Conservation (phyloP, 345 rosid genomes). For the Arabidopsis arenosa region DNA sequence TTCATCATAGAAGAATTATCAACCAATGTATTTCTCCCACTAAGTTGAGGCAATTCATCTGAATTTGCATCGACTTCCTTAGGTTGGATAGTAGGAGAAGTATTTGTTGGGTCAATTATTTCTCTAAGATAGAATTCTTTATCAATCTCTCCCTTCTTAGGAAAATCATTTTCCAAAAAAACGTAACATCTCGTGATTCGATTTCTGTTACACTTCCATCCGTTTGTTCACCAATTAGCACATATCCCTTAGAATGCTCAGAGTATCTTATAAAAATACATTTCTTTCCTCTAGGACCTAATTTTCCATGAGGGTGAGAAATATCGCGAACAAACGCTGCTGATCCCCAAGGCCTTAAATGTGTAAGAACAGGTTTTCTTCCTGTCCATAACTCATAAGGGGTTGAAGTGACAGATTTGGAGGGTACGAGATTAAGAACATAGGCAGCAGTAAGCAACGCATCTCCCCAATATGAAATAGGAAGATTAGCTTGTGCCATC, state of each 20-base stretch:
- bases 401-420: not conserved
- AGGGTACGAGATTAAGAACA: not conserved
- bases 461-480: not conserved
- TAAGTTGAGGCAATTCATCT: not conserved
- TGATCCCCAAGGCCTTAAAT: not conserved
- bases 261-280: too few species aligned
- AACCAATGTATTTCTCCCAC: not conserved
- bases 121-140: not conserved
- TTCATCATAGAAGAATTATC: not conserved
- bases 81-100: not conserved
- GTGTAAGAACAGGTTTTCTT: not conserved
- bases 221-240: too few species aligned
- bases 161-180: slow-evolving; percentile 35
- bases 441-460: not conserved
- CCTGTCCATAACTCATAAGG: slow-evolving; percentile 18
- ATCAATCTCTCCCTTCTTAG: not conserved
- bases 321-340: not conserved
- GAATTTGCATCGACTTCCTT: not conserved
- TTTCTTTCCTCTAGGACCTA: not conserved
- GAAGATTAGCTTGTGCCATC: not conserved
- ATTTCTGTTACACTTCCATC: not conserved
- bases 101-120: not conserved
- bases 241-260: too few species aligned
- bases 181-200: slow-evolving; percentile 15
- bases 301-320: slow-evolving; percentile 5